These are phyloP conservation scores for Mycena olivaceomarginata DNA, from an alignment of 768 basidiomycete genomes.

Conservation along the genomic window DNA sequence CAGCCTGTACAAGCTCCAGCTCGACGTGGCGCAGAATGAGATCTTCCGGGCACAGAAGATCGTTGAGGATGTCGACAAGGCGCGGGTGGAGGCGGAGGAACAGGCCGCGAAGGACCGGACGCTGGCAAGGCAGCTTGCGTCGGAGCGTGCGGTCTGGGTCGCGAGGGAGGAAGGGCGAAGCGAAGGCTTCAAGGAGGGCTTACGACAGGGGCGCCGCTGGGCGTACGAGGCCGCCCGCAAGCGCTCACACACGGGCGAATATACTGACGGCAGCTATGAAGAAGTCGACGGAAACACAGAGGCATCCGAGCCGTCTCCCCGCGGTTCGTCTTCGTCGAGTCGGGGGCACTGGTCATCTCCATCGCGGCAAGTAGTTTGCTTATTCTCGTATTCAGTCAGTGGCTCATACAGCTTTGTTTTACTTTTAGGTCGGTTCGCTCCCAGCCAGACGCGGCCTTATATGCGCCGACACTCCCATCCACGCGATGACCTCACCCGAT, in stretches of 20 bases:
- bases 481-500: neutral
- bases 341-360: conserved; percentile 28
- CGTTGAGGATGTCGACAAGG: conserved; percentile 66
- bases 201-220: conserved; percentile 46
- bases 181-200: conserved; percentile 70
- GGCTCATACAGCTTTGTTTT: neutral
- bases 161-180: conserved; percentile 78
- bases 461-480: conserved; percentile 27
- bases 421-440: conserved; percentile 29
- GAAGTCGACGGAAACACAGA: conserved; percentile 13
- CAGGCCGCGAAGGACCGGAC: conserved; percentile 71
- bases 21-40: conserved; percentile 76
- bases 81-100: conserved; percentile 76
- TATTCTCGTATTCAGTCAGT: neutral
- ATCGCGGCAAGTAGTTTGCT: conserved; percentile 15
- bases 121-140: conserved; percentile 69
- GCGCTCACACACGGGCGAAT: conserved; percentile 18
- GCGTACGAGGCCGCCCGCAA: conserved; percentile 29
- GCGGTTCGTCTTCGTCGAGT: conserved; percentile 22
- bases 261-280: conserved; percentile 13
- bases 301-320: conserved; percentile 15
- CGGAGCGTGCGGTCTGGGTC: conserved; percentile 68
- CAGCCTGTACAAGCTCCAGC: conserved; percentile 73
- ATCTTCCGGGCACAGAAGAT: conserved; percentile 71
- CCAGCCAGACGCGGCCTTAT: conserved; percentile 25